A percentile compares a stretch with the other conserved stretches of the same genome.
Conservation (phyloP, 495 filamentous ascomycete species). For the Annulohypoxylon bovei region DNA sequence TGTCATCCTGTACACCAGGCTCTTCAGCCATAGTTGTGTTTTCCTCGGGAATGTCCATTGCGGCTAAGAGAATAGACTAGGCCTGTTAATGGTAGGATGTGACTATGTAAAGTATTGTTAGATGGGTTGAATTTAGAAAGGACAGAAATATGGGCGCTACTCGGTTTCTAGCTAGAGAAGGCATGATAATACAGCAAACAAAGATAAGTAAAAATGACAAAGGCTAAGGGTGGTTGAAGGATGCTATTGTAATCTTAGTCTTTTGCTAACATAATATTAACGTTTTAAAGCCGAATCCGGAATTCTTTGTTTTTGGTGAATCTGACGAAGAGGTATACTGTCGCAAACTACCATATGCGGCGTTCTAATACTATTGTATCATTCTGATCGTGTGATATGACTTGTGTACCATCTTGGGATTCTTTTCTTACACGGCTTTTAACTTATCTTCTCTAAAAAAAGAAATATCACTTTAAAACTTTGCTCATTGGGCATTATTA, state of each 20-base stretch:
- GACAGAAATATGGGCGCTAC: background rate
- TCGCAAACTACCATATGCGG: background rate
- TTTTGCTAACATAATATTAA: background rate
- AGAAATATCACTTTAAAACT: background rate
- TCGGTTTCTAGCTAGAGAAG: background rate
- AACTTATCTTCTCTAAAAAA: background rate
- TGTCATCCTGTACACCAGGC: background rate
- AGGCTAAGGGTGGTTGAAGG: background rate
- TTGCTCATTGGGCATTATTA: background rate
- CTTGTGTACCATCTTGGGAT: background rate
- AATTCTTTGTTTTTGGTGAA: slow-evolving; percentile 16
- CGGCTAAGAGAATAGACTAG: background rate
- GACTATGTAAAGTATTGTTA: background rate
- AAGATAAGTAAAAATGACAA: background rate
- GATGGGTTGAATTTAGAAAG: background rate
- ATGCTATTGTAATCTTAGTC: background rate
- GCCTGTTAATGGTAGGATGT: background rate
- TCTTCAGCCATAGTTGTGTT: no score
- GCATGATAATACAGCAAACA: background rate
- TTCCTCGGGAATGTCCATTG: background rate
- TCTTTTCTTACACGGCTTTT: background rate
- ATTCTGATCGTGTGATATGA: background rate
- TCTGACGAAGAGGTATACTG: background rate
- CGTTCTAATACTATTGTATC: background rate
- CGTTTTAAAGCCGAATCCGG: slow-evolving; percentile 14